Evolutionary conservation across 805 yeast species (phyloP), one percentile per base, ranked within the genome.

Genomic region (Yamadazyma olivae): DNA sequence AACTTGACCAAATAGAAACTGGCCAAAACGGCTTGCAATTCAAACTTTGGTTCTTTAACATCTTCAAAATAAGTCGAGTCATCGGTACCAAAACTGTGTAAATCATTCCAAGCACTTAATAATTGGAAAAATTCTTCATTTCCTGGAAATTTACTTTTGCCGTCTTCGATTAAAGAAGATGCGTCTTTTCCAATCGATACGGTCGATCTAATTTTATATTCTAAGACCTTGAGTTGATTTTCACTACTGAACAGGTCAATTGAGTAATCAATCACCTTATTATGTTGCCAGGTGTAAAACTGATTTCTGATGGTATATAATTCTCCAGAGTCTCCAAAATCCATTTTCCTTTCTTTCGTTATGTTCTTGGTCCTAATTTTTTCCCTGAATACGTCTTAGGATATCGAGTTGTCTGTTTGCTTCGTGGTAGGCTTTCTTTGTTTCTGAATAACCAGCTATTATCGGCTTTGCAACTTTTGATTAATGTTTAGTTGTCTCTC

Each of bases 231-330:
- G 30, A 63, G 43, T 43, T 60, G 70, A 33, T 51, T 55, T 43
- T 49, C 70, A 4, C 39, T 54, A 15, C 68, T 56, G 43, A 66
- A 70, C 33, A 62, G 72, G 5, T 59, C 66, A 22, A 64, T 38
- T 24, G 54, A 29, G 35, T 70, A 65, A 5, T 61, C 52, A 30
- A 62, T 48, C 3, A 74, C 76, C 46, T 70, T 64, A 9, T 60
- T 50, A 51, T 69, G 75, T 48, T 77, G 79, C 33, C 80, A 78
- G 9, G 83, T 74, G 56, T 73, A 80, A 59, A 77, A 81, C 40
- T 74, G 75, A 49, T 77, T 81, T 45, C 77, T 71, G 17, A 80
- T 56, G 13, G 67, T 69, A 56, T 70, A 80, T 24, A 75, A 64
- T 48, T 78, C 83, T 54, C 70, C 69, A 5, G 71, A 62, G 44